Evolutionary conservation across 805 yeast species (phyloP), one percentile per base, ranked within the genome.

Genomic region (Wickerhamomyces chambardii): DNA sequence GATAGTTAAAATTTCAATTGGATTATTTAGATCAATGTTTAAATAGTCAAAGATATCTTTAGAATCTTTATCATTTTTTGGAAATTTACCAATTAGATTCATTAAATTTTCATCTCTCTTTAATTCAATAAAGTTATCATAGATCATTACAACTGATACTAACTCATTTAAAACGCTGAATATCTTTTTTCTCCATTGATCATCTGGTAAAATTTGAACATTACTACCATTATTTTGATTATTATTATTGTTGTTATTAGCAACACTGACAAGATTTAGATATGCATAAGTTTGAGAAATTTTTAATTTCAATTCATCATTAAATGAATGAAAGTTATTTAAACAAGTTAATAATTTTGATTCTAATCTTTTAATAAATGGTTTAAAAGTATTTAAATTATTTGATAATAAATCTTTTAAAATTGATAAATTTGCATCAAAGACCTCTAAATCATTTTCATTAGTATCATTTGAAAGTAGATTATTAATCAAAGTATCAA

Each of bases 331-430:
- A 45, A 59, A 68, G 48, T 52, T 58, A 36, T 46, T 52, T 28
- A 66, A 54, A 39, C 72, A 50, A 6, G 43, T 45, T 9, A 61
- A 39, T 22, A 78, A 55, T 22, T 63, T 68, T 11, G 51, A 55
- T 45, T 77, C 75, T 43, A 72, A 74, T 46, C 76, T 79, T 38
- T 75, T 70, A 5, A 80, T 81, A 58, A 68, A 79, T 12, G 95
- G 95, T 55, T 89, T 73, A 51, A 84, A 84, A 2, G 94, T 81
- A 2, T 92, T 83, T 2, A 94, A 70, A 48, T 85, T 82, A 37
- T 70, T 61, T 29, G 57, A 52, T 25, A 81, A 59, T 18, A 79
- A 50, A 24, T 54, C 59, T 40, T 60, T 58, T 37, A 73, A 48
- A 14, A 68, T 51, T 12, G 64, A 63, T 22, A 73, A 48, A 18